A percentile compares a stretch with the other conserved stretches of the same genome.
Evolutionary conservation across 2,329 filamentous ascomycete genomes (phyloP).

Genomic region (Paraconiothyrium brasiliense): DNA sequence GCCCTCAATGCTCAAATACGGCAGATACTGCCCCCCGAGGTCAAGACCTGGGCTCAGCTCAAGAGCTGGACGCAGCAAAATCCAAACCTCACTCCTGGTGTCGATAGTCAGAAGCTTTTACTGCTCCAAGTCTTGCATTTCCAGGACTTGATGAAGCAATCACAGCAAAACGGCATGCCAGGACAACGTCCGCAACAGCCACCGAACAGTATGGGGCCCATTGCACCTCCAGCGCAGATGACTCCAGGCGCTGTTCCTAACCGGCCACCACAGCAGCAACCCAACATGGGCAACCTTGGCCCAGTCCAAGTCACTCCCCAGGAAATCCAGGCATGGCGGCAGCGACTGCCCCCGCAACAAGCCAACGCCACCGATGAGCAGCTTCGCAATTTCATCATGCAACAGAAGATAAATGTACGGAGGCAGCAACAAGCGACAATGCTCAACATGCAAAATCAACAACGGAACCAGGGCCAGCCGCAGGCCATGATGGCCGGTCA

Average conservation of each 20-base stretch:
- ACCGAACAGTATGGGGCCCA: slow-evolving; percentile 29
- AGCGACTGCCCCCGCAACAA: slow-evolving; percentile 40
- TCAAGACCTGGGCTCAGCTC: slow-evolving; percentile 66
- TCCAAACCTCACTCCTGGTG: slow-evolving; percentile 36
- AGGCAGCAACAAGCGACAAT: slow-evolving; percentile 29
- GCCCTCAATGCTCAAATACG: slow-evolving; percentile 35
- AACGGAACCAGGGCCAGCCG: slow-evolving; percentile 36
- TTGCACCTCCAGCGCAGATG: slow-evolving; percentile 54
- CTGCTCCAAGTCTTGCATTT: slow-evolving; percentile 56
- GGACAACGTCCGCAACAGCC: slow-evolving; percentile 33
- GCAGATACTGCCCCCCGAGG: slow-evolving; percentile 56
- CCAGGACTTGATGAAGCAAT: slow-evolving; percentile 48
- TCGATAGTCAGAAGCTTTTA: slow-evolving; percentile 42
- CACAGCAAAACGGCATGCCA: slow-evolving; percentile 31
- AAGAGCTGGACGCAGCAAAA: slow-evolving; percentile 64
- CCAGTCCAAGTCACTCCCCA: slow-evolving; percentile 47
- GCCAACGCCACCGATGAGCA: slow-evolving; percentile 40
- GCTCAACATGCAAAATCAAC: slow-evolving; percentile 32
- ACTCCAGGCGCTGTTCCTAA: slow-evolving; percentile 38
- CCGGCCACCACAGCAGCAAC: slow-evolving; percentile 39
- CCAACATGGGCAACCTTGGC: slow-evolving; percentile 37
- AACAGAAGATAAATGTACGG: slow-evolving; percentile 33
- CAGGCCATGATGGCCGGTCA: slow-evolving; percentile 38
- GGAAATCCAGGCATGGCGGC: slow-evolving; percentile 53
- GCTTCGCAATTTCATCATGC: slow-evolving; percentile 37